Evolutionary conservation across 805 yeast species (phyloP).

Genomic region (Saccharomycopsis sp.): DNA sequence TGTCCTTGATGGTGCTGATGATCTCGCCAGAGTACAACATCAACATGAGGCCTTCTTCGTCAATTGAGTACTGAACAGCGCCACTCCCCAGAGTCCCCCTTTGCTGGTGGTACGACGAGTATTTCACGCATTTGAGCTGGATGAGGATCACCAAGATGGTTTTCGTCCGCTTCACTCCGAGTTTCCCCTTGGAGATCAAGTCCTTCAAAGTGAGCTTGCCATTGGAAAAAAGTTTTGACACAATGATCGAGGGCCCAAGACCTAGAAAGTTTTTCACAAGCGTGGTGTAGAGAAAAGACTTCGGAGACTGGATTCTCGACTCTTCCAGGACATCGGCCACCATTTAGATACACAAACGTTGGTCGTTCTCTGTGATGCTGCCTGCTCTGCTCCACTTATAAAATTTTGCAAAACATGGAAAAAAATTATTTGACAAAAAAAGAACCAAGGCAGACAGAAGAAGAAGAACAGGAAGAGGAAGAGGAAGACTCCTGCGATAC

Average conservation of each 20-base stretch:
- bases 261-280: conserved; percentile 16
- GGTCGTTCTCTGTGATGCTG: too few relatives aligned
- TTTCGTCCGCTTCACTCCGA: conserved; percentile 37
- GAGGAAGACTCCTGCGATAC: conserved; percentile 22
- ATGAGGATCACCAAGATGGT: conserved; percentile 65
- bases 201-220: conserved; percentile 14
- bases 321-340: too few relatives aligned
- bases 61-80: conserved; percentile 42
- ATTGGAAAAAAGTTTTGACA: conserved; percentile 15
- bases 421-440: conserved; percentile 34
- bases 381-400: too few relatives aligned
- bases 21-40: conserved; percentile 74
- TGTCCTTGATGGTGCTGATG: conserved; percentile 41
- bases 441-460: conserved; percentile 23
- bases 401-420: too few relatives aligned
- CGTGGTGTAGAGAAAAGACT: conserved; percentile 14
- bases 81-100: conserved; percentile 24
- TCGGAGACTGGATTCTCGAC: conserved; percentile 14
- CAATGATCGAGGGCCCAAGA: conserved; percentile 8
- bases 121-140: conserved; percentile 67
- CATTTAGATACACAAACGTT: too few relatives aligned
- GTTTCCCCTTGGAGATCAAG: conserved; percentile 11
- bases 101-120: conserved; percentile 26
- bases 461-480: conserved; percentile 24
- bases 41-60: conserved; percentile 53